phyloP scores from a whole-genome alignment of 1,284 basidiomycete species.

The Polyporus tsugae region DNA sequence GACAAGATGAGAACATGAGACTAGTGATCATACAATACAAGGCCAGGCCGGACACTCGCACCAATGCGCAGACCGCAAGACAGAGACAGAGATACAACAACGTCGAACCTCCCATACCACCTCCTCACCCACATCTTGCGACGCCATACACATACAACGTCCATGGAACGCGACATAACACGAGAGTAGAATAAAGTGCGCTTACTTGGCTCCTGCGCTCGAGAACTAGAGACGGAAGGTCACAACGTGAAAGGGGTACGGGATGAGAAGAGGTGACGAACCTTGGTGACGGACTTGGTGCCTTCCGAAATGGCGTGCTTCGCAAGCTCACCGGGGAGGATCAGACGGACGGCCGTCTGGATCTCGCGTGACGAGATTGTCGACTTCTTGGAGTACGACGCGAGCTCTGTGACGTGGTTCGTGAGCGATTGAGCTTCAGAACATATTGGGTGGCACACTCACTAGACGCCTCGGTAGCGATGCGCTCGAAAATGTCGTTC shows the following conservation, averaged over 20 bases:
- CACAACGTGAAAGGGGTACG: conserved; percentile 5
- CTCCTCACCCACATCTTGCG: conserved; percentile 3
- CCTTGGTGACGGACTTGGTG: conserved; percentile 62
- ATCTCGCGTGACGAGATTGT: conserved; percentile 96
- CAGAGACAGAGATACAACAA: conserved; percentile 27
- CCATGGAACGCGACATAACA: background rate
- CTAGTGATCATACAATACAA: conserved; percentile 33
- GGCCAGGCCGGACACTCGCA: conserved; percentile 24
- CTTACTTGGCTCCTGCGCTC: conserved; percentile 67
- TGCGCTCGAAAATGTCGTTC: conserved; percentile 94
- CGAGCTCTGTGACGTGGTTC: conserved; percentile 68
- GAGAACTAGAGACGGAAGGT: conserved; percentile 56
- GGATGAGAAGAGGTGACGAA: conserved; percentile 9
- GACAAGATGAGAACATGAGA: conserved; percentile 20
- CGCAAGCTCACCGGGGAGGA: conserved; percentile 88
- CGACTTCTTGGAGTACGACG: conserved; percentile 92
- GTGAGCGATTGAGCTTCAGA: conserved; percentile 20
- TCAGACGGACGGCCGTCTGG: conserved; percentile 90
- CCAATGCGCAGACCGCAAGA: conserved; percentile 20
- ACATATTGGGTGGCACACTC: background rate
- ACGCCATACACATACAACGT: conserved; percentile 3
- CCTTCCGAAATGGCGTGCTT: conserved; percentile 86
- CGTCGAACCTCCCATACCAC: conserved; percentile 8
- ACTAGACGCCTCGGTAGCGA: conserved; percentile 90
- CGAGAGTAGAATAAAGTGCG: background rate